Percentiles rank a stretch among this genome's conserved stretches.
These are phyloP conservation scores for Chaetomium sp. DNA, from an alignment of 2,329 filamentous ascomycete genomes.

Conservation along the genomic window DNA sequence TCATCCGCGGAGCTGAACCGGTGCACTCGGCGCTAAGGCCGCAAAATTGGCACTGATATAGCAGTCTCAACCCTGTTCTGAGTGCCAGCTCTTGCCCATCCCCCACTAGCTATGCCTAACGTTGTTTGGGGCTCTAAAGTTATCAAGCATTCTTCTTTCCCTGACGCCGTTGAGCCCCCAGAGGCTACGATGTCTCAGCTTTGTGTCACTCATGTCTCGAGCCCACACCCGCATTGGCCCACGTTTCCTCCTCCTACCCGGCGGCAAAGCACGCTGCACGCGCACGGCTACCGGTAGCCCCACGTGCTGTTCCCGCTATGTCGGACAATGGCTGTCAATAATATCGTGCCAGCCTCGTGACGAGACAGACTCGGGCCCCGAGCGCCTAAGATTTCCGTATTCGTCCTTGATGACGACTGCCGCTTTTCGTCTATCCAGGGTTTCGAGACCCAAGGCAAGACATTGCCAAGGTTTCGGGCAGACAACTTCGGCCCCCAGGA, in stretches of 20 bases:
- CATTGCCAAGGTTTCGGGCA: constrained; percentile 9
- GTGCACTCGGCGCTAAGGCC: neutral
- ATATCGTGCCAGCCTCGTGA: constrained; percentile 2
- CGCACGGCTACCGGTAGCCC: constrained; percentile 8
- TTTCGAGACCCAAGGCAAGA: neutral
- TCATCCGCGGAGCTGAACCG: constrained; percentile 7
- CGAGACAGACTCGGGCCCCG: constrained; percentile 9
- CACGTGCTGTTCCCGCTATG: constrained; percentile 12
- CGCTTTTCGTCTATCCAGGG: neutral
- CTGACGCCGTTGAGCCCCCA: constrained; percentile 4
- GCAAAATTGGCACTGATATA: neutral
- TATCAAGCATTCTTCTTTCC: constrained; percentile 3
- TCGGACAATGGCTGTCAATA: constrained; percentile 19
- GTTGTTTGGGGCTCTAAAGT: constrained; percentile 1
- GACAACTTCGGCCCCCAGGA: neutral
- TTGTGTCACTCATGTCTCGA: constrained; percentile 26
- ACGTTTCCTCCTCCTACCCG: constrained; percentile 13
- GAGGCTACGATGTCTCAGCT: constrained; percentile 20
- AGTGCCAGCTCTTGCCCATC: constrained; percentile 3
- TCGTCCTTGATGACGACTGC: constrained; percentile 4
- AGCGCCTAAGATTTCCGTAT: constrained; percentile 11
- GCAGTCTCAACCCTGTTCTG: too few species aligned
- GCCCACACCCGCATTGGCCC: constrained; percentile 13
- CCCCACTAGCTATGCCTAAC: constrained; percentile 8
- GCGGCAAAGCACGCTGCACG: constrained; percentile 6